Percentiles rank a stretch among this genome's conserved stretches.
These are phyloP conservation scores for Helminthosporium solani DNA, from an alignment of 2,329 filamentous ascomycete species.

Conservation along the genomic window DNA sequence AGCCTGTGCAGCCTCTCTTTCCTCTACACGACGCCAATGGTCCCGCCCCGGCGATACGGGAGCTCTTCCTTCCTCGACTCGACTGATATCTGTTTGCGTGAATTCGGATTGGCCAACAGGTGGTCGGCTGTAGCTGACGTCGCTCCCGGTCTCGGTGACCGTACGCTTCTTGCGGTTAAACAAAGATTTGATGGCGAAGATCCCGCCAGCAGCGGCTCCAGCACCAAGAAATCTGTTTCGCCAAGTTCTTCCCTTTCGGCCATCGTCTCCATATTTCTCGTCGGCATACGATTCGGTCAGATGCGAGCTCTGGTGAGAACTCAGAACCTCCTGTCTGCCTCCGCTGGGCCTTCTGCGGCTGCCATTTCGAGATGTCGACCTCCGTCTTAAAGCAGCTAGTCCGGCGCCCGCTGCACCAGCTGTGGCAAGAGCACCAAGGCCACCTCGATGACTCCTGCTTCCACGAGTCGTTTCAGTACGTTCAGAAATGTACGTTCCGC, in stretches of 20 bases:
- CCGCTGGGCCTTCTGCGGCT: constrained; percentile 25
- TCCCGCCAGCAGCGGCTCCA: constrained; percentile 44
- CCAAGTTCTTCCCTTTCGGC: constrained; percentile 43
- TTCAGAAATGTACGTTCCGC: constrained; percentile 60
- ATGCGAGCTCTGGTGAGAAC: constrained; percentile 38
- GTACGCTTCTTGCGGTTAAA: constrained; percentile 53
- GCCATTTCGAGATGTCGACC: constrained; percentile 45
- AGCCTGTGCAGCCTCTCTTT: constrained; percentile 40
- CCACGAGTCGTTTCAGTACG: constrained; percentile 46
- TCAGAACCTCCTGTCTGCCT: constrained; percentile 33
- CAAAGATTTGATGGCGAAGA: constrained; percentile 54
- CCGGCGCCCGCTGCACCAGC: constrained; percentile 60
- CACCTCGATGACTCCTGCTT: constrained; percentile 36
- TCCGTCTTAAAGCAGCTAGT: constrained; percentile 53
- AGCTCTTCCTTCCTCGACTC: constrained; percentile 56
- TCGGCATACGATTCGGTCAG: constrained; percentile 41
- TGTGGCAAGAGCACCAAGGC: constrained; percentile 52
- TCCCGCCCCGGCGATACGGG: constrained; percentile 47
- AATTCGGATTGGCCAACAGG: constrained; percentile 52
- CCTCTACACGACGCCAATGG: constrained; percentile 41
- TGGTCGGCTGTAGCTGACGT: constrained; percentile 55
- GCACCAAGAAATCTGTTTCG: constrained; percentile 48
- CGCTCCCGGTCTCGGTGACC: constrained; percentile 52
- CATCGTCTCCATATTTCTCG: constrained; percentile 45
- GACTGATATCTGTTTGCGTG: constrained; percentile 50